A percentile compares a stretch with the other conserved stretches of the same genome.
Conservation (phyloP, 2,329 filamentous ascomycete species). For the Trichophyton schoenleinii region DNA sequence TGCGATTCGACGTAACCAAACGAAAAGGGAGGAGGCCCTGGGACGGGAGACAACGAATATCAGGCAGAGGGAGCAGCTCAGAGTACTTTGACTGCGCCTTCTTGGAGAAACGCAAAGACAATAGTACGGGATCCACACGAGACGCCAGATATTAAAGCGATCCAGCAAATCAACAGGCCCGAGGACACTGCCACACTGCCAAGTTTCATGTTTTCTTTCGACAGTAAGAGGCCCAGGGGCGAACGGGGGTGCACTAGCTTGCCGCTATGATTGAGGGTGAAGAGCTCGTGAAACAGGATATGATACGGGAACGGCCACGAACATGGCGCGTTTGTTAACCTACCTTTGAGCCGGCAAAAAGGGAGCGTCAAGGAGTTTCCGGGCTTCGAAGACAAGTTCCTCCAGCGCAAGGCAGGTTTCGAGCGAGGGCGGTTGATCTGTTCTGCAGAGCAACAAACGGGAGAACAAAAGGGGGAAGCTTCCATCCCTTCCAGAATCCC, state of each 20-base stretch:
- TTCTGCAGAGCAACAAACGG: not conserved
- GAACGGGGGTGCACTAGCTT: not conserved
- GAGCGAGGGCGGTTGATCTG: not conserved
- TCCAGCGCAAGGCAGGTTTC: no score
- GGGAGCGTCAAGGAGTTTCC: no score
- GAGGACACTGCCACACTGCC: not conserved
- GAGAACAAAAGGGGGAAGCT: not conserved
- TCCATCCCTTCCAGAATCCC: not conserved
- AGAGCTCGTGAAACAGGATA: slow-evolving; percentile 1
- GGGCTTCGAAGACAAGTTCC: no score
- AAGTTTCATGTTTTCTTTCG: not conserved
- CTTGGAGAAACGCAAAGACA: no score
- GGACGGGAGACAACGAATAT: no score
- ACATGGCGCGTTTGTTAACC: not conserved
- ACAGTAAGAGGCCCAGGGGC: not conserved
- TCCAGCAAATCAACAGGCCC: not conserved
- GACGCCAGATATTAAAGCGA: not conserved
- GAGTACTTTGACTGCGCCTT: no score
- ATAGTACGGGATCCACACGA: not conserved
- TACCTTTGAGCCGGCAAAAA: not conserved
- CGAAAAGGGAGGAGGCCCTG: no score
- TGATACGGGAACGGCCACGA: not conserved
- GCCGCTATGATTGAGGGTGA: not conserved
- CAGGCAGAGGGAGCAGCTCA: no score
- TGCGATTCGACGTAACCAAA: not conserved